Conservation (phyloP, 2,329 filamentous ascomycete genomes). For the Ophioceras dolichostomum region DNA sequence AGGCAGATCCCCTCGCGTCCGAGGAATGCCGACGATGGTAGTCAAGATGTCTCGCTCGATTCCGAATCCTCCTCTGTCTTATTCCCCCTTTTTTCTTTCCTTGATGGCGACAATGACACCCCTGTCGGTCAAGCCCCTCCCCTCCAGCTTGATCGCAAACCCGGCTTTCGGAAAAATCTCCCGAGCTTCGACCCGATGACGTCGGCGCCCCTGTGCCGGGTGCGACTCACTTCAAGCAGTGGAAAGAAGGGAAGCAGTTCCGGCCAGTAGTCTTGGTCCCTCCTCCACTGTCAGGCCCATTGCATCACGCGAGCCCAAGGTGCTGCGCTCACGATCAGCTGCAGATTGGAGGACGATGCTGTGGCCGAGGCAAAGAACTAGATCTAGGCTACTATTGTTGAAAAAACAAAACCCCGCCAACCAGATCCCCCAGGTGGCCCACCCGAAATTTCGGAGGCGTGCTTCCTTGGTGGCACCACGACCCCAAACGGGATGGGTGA, state of each 20-base stretch:
- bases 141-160: neutral
- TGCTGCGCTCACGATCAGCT: too few relatives aligned
- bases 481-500: neutral
- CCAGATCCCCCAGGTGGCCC: neutral
- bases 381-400: too few relatives aligned
- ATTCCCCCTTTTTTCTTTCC: neutral
- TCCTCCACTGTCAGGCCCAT: neutral
- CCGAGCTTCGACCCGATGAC: neutral
- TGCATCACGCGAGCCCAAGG: neutral
- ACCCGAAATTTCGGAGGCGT: neutral
- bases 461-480: neutral
- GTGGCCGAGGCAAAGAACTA: too few relatives aligned
- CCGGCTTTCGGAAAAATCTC: neutral
- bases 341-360: too few relatives aligned
- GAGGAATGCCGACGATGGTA: too few relatives aligned
- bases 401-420: too few relatives aligned
- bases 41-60: neutral
- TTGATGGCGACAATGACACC: neutral
- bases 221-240: too few relatives aligned
- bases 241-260: neutral
- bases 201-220: too few relatives aligned
- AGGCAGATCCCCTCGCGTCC: too few relatives aligned
- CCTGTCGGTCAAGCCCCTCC: neutral
- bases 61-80: neutral
- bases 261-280: neutral